Percentiles rank a stretch among this genome's conserved stretches.
Conservation (phyloP, 345 rosid species). For the Eucalyptus regnans region DNA sequence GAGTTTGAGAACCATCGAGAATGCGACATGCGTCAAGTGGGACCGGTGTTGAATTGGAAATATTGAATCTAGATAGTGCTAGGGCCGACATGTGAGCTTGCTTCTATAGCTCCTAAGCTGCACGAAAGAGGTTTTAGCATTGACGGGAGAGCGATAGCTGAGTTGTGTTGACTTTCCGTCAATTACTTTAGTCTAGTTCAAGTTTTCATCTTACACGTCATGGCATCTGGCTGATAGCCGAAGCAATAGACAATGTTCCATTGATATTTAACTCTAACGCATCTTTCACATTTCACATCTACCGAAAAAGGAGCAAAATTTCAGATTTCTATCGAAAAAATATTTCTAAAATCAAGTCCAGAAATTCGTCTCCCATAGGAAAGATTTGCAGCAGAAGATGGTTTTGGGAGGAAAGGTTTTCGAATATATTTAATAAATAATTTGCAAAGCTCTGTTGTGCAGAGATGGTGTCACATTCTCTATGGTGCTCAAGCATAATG, state of each 20-base stretch:
- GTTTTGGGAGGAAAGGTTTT: too few relatives aligned
- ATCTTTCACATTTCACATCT: background rate
- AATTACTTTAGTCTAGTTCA: background rate
- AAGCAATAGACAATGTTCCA: background rate
- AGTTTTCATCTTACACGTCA: background rate
- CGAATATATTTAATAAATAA: too few relatives aligned
- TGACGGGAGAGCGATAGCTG: background rate
- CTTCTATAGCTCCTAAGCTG: background rate
- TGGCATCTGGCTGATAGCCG: background rate
- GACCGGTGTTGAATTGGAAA: background rate
- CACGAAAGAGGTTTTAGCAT: background rate
- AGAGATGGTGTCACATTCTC: too few relatives aligned
- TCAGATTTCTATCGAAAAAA: too few relatives aligned
- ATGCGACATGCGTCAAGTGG: too few relatives aligned
- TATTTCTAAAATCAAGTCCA: too few relatives aligned
- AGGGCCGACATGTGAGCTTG: background rate
- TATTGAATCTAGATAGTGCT: background rate
- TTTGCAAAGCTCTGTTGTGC: too few relatives aligned
- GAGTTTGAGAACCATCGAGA: too few relatives aligned
- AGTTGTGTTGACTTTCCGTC: background rate
- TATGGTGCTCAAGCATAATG: too few relatives aligned
- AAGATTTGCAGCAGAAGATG: too few relatives aligned
- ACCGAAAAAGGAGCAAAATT: too few relatives aligned
- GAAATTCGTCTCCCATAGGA: too few relatives aligned
- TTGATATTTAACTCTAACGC: background rate